phyloP scores from a whole-genome alignment of 1,284 basidiomycete genomes.

The Marasmius sp. region DNA sequence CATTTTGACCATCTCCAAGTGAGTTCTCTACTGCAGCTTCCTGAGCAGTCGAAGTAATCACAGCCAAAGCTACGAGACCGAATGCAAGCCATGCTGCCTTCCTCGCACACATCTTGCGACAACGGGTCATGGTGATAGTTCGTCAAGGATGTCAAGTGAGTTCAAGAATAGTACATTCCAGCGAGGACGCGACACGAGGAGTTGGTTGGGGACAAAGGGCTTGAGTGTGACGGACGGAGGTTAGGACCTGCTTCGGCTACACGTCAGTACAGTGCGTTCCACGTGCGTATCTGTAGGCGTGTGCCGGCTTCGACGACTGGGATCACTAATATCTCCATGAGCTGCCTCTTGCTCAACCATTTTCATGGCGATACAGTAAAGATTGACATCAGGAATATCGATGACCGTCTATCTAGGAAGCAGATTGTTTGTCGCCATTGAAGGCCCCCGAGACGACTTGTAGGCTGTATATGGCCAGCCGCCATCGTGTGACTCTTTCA shows the following conservation, averaged over 20 bases:
- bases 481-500: too few species aligned
- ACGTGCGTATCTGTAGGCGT: neutral
- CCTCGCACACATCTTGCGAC: slow-evolving; percentile 35
- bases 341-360: neutral
- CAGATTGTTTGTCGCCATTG: too few species aligned
- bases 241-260: neutral
- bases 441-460: too few species aligned
- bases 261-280: slow-evolving; percentile 9
- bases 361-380: neutral
- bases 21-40: slow-evolving; percentile 22
- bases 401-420: too few species aligned
- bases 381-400: too few species aligned
- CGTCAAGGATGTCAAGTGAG: neutral
- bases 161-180: neutral
- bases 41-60: slow-evolving; percentile 36
- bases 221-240: too few species aligned
- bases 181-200: neutral
- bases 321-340: neutral
- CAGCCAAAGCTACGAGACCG: slow-evolving; percentile 49
- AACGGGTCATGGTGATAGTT: slow-evolving; percentile 3
- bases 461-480: too few species aligned
- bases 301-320: neutral
- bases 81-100: slow-evolving; percentile 67
- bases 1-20: slow-evolving; percentile 10
- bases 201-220: neutral